Conservation (phyloP, 139 green algal species). For the Tetratostichococcus sp. region DNA sequence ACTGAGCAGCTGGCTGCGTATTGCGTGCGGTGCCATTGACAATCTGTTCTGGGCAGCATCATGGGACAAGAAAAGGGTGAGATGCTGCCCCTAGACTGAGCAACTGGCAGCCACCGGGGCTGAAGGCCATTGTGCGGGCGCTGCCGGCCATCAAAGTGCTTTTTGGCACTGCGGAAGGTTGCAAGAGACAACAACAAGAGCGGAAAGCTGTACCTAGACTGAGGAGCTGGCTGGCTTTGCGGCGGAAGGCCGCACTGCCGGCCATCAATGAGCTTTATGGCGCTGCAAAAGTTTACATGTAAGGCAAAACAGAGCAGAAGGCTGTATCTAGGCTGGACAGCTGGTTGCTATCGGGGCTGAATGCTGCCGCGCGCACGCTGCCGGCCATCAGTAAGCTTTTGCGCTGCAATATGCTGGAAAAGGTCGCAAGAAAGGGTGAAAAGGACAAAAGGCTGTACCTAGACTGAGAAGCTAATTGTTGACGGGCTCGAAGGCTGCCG, state of each 20-base stretch:
- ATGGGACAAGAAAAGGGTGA: too few species aligned
- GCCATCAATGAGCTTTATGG: constrained; percentile 78
- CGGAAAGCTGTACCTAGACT: constrained; percentile 76
- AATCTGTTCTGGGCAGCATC: too few species aligned
- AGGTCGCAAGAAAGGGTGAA: constrained; percentile 56
- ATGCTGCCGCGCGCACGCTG: constrained; percentile 62
- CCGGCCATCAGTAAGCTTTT: too few species aligned
- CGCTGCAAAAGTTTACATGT: too few species aligned
- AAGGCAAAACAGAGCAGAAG: constrained; percentile 70
- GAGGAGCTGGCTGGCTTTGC: constrained; percentile 61
- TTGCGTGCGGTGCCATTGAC: too few species aligned
- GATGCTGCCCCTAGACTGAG: too few species aligned
- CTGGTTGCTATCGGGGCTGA: constrained; percentile 53
- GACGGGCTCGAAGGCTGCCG: constrained; percentile 61
- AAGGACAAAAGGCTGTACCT: constrained; percentile 81
- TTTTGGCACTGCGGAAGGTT: too few species aligned
- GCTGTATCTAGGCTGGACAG: constrained; percentile 70
- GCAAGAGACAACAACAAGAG: constrained; percentile 58
- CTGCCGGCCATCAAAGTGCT: constrained; percentile 83
- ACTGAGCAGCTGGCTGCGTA: too few species aligned
- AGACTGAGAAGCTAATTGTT: constrained; percentile 64
- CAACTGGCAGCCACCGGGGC: constrained; percentile 50
- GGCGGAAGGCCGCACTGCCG: constrained; percentile 72
- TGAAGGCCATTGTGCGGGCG: constrained; percentile 67
- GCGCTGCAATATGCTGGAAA: too few species aligned